These are phyloP conservation scores for Stereum hirsutum DNA, from an alignment of 1,284 basidiomycete genomes.

Conservation along the genomic window DNA sequence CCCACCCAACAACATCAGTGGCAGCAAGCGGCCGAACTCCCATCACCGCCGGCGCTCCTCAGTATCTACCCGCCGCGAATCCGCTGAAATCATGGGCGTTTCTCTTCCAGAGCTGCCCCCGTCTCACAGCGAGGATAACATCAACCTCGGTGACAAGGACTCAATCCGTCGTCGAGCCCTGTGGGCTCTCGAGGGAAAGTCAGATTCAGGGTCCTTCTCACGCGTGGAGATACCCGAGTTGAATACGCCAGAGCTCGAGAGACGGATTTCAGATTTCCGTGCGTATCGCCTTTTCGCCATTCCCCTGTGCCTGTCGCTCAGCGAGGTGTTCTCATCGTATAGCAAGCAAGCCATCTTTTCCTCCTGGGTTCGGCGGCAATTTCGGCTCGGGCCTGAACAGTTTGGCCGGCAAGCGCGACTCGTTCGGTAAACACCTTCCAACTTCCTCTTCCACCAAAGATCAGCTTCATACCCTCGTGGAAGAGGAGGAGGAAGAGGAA, in stretches of 20 bases:
- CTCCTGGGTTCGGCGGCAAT: constrained; percentile 32
- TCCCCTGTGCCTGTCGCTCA: constrained; percentile 1
- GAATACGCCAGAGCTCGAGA: constrained; percentile 41
- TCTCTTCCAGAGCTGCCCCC: constrained; percentile 51
- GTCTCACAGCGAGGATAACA: constrained; percentile 49
- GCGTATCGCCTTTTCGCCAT: too few relatives aligned
- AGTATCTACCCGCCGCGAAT: constrained; percentile 77
- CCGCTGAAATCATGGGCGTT: constrained; percentile 77
- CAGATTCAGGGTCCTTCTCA: constrained; percentile 45
- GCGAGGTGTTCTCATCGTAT: neutral
- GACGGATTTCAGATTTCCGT: constrained; percentile 57
- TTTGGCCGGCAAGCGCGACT: constrained; percentile 61
- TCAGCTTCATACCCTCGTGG: constrained; percentile 64
- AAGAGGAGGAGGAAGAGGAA: constrained; percentile 71
- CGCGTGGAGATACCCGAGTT: constrained; percentile 79
- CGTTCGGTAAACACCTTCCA: constrained; percentile 58
- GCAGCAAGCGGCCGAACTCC: constrained; percentile 53
- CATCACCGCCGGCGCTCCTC: constrained; percentile 75
- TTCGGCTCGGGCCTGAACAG: constrained; percentile 30
- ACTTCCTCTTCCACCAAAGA: constrained; percentile 58
- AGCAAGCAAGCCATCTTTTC: constrained; percentile 47
- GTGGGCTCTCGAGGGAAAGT: constrained; percentile 72
- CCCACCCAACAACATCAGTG: constrained; percentile 23
- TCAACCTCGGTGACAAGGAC: constrained; percentile 65
- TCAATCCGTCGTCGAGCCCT: constrained; percentile 70